Evolutionary conservation across 768 basidiomycete genomes (phyloP).

Genomic region (Podaxis sp.): DNA sequence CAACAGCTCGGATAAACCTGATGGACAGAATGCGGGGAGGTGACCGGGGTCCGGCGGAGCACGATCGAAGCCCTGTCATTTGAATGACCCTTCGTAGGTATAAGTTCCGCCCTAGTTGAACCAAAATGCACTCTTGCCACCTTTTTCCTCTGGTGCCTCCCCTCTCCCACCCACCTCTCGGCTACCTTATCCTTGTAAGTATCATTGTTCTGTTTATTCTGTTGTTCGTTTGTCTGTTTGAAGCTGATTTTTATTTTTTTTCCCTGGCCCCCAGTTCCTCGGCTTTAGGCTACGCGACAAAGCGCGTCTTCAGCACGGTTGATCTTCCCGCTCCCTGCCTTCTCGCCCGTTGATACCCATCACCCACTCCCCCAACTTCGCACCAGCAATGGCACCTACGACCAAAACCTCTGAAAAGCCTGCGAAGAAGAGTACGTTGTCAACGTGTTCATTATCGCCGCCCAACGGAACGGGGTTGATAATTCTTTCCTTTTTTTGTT

Average conservation of each 20-base stretch:
- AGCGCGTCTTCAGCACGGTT: conserved; percentile 22
- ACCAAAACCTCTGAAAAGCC: conserved; percentile 46
- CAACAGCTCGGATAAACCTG: conserved; percentile 10
- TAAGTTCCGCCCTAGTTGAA: conserved; percentile 57
- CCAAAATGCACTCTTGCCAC: conserved; percentile 43
- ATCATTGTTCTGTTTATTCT: conserved; percentile 6
- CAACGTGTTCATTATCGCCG: neutral
- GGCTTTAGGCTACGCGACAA: conserved; percentile 19
- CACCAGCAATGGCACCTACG: conserved; percentile 41
- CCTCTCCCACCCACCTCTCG: conserved; percentile 15
- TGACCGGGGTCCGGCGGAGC: conserved; percentile 36
- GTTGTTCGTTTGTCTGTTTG: conserved; percentile 9
- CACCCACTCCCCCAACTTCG: conserved; percentile 1
- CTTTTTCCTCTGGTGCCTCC: conserved; percentile 41
- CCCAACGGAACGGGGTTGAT: conserved; percentile 16
- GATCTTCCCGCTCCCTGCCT: conserved; percentile 2
- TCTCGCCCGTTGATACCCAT: conserved; percentile 5
- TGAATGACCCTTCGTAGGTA: conserved; percentile 41
- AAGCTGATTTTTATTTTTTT: conserved; percentile 16
- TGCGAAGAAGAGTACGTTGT: conserved; percentile 53
- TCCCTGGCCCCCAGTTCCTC: conserved; percentile 11
- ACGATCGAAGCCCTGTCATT: conserved; percentile 51
- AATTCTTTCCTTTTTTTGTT: conserved; percentile 17
- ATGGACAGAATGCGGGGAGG: conserved; percentile 22
- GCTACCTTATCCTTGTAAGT: conserved; percentile 13